Evolutionary conservation across 139 green algal genomes (phyloP), one percentile per base, ranked within the genome.

Genomic region (Mychonastes homosphaera): DNA sequence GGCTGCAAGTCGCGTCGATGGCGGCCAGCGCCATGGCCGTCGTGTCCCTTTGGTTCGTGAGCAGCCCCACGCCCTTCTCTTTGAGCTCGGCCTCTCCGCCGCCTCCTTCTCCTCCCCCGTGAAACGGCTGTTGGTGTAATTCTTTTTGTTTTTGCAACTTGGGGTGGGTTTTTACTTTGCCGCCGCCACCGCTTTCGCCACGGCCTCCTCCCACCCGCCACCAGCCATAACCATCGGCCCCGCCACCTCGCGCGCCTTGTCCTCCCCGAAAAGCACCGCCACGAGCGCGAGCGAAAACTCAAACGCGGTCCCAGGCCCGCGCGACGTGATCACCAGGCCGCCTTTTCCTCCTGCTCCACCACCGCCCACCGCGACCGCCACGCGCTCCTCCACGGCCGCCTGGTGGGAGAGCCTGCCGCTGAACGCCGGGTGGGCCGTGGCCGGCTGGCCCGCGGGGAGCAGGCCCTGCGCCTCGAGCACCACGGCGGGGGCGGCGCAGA

Each of bases 261-360:
- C 84, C 24, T 76, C 58, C 1, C 87, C 87, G 56, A 83, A 96
- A 59, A 99, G 71, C 58, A 82, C 58, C 74, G 87, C 75, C 18
- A 99, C 90, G 6, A 97, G 79, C 2, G 58, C 55, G 45, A 99
- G 75, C 12, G 89, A 80, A 82, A 95, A 98, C 68, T 98, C 91
- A 57, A 98, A 87, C 0, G 92, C 77, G 0, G 92, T 97, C 0
- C 88, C 89, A 2, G 91, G 89, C 4, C 87, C 89, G 18, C 82
- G 65, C 57, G 71, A 88, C 39, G 92, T 99, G 30, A 79, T 84
- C 5, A 95, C 57, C 15, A 67, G 76, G 23, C 84, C 85, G 57
- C 95, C 86, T n/a, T n/a, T n/a, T n/a, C n/a, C n/a, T n/a, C n/a
- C n/a, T n/a, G n/a, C n/a, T n/a, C n/a, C n/a, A n/a, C n/a, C n/a